Evolutionary conservation across 176 grass and related monocot genomes (phyloP).

Genomic region (Echinochloa phyllopogon): DNA sequence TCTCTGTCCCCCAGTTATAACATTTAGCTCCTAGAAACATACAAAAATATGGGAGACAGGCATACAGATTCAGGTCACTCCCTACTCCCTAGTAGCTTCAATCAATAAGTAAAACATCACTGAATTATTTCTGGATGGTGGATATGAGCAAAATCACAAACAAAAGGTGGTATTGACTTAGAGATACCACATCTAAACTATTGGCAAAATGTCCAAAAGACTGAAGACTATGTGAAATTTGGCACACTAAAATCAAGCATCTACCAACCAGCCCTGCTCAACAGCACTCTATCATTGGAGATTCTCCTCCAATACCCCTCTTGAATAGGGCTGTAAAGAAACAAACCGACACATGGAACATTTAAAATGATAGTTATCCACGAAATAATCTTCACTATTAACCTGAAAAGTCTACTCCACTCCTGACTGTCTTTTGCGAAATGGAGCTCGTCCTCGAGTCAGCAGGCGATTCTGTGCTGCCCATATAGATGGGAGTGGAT

Average conservation of each 20-base stretch:
- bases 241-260: not conserved
- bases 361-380: not conserved
- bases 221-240: not conserved
- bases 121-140: not conserved
- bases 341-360: too few species aligned
- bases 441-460: not conserved
- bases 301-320: not conserved
- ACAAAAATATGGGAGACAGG: not conserved
- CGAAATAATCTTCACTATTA: not conserved
- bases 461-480: not conserved
- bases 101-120: not conserved
- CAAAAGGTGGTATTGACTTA: not conserved
- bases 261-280: not conserved
- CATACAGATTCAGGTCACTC: not conserved
- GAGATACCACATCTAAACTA: not conserved
- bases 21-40: constrained; percentile 6
- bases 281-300: not conserved
- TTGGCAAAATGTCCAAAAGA: not conserved
- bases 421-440: not conserved
- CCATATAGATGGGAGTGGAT: too few species aligned
- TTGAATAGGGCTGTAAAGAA: not conserved
- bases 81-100: not conserved
- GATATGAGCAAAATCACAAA: not conserved
- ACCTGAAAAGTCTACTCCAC: not conserved
- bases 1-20: not conserved